phyloP scores from a whole-genome alignment of 2,329 filamentous ascomycete genomes.

The Aspergillus aculeatus region DNA sequence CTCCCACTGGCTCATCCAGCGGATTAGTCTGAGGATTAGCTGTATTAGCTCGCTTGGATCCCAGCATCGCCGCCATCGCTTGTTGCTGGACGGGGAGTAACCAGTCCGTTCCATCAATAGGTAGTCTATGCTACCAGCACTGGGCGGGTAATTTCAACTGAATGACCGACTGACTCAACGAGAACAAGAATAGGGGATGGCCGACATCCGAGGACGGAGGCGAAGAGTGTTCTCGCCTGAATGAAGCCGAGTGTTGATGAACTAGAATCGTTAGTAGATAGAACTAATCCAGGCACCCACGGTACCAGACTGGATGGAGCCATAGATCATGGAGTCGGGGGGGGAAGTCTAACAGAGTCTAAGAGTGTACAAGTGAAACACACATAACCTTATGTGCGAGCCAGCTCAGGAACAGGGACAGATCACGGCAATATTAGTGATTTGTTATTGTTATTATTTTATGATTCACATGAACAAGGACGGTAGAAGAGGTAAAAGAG shows the following conservation, averaged over 20 bases:
- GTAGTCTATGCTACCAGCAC: neutral
- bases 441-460: too few species aligned
- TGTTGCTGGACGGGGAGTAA: too few species aligned
- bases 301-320: slow-evolving; percentile 2
- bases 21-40: neutral
- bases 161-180: neutral
- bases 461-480: too few species aligned
- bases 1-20: neutral
- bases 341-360: neutral
- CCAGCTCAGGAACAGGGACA: neutral
- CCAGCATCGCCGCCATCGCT: neutral
- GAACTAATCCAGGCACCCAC: neutral
- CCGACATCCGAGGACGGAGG: slow-evolving; percentile 1
- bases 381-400: slow-evolving; percentile 8
- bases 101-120: neutral
- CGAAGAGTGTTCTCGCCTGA: neutral
- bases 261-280: slow-evolving; percentile 1
- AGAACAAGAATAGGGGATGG: neutral
- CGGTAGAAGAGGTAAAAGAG: too few species aligned
- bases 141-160: neutral
- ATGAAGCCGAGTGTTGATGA: neutral
- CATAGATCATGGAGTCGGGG: neutral
- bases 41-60: slow-evolving; percentile 1
- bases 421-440: neutral
- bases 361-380: slow-evolving; percentile 6